phyloP scores from a whole-genome alignment of 768 basidiomycete species.

The Tulasnella sp. region DNA sequence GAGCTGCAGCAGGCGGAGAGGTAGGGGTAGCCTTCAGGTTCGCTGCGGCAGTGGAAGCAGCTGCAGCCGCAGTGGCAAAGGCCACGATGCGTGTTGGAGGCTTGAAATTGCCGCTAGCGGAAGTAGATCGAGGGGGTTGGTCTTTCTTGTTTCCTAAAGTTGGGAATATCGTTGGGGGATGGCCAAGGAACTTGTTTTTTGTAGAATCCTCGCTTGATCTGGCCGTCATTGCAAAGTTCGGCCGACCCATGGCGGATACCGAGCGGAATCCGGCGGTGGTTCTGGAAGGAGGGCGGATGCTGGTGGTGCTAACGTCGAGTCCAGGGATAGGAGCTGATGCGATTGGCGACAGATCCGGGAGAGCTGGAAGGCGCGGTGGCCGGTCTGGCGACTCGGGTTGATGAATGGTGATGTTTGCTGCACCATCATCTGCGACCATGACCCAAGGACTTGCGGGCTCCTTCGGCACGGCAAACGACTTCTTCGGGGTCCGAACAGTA shows the following conservation, averaged over 20 bases:
- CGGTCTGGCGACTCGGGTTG: constrained; percentile 12
- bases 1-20: not conserved
- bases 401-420: constrained; percentile 4
- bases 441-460: constrained; percentile 16
- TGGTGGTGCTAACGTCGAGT: not conserved
- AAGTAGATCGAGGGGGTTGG: not conserved
- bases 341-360: not conserved
- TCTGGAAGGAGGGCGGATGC: not conserved
- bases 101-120: not conserved
- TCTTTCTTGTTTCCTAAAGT: not conserved
- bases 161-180: constrained; percentile 6
- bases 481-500: constrained; percentile 15
- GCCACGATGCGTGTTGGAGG: not conserved
- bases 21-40: not conserved
- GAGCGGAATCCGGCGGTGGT: not conserved
- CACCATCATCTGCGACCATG: constrained; percentile 21
- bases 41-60: not conserved
- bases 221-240: not conserved
- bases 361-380: not conserved
- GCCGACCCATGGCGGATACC: not conserved
- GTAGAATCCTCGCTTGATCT: not conserved
- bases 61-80: not conserved
- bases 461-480: not conserved
- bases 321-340: not conserved
- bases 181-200: not conserved